phyloP scores from a whole-genome alignment of 352 stramenopile genomes.

The Phytophthora rubi region DNA sequence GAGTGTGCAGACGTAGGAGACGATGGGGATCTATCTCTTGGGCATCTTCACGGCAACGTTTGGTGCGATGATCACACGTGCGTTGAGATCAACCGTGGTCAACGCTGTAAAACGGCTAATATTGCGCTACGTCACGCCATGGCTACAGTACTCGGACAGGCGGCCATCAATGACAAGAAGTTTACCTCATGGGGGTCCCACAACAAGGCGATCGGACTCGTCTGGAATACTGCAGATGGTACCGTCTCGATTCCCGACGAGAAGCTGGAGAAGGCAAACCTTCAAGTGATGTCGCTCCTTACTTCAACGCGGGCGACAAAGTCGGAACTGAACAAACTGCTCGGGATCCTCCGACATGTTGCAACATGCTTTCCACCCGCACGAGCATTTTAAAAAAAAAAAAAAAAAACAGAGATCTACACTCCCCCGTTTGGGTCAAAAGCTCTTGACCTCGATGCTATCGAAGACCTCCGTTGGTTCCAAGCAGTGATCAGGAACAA shows the following conservation, averaged over 20 bases:
- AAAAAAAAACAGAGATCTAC: no score
- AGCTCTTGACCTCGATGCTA: background rate
- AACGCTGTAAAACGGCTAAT: constrained; percentile 5
- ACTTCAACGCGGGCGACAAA: background rate
- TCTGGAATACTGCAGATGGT: constrained; percentile 11
- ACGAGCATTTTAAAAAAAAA: constrained; percentile 18
- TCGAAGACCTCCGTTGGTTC: constrained; percentile 25
- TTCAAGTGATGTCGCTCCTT: background rate
- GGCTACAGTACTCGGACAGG: constrained; percentile 12
- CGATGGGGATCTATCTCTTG: no score
- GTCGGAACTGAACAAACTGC: constrained; percentile 3
- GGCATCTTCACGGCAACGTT: constrained; percentile 7
- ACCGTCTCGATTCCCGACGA: constrained; percentile 17
- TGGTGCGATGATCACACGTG: constrained; percentile 41
- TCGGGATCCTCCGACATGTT: constrained; percentile 9
- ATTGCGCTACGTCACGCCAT: constrained; percentile 17
- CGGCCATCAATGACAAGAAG: constrained; percentile 24
- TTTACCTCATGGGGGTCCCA: constrained; percentile 6
- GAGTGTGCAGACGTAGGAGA: background rate
- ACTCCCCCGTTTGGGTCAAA: background rate
- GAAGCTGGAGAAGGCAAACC: constrained; percentile 7
- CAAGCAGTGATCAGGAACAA: background rate
- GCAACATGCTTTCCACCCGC: constrained; percentile 10
- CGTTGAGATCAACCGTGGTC: constrained; percentile 14
- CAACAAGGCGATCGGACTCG: constrained; percentile 10